phyloP scores from a whole-genome alignment of 257 asterid species.

The Catharanthus roseus region DNA sequence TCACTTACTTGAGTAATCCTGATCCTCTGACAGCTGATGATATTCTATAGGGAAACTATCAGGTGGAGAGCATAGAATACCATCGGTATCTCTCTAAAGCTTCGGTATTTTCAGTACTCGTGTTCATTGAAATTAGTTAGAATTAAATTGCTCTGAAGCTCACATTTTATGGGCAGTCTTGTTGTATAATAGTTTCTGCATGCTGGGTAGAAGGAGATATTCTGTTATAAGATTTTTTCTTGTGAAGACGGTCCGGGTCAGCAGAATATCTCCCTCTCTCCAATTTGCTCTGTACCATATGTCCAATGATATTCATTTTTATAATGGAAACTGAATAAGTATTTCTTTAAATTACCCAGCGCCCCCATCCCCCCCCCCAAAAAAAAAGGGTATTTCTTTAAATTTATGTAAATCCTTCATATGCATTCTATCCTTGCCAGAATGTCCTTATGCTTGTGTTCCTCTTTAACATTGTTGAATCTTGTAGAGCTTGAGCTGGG shows the following conservation, averaged over 20 bases:
- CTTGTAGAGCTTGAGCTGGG: too few relatives aligned
- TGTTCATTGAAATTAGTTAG: not conserved
- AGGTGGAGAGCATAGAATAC: conserved; percentile 2
- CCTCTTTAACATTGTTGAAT: too few relatives aligned
- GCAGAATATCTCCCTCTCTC: not conserved
- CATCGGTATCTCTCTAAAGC: conserved; percentile 9
- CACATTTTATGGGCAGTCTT: not conserved
- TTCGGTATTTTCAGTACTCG: not conserved
- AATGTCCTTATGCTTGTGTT: too few relatives aligned
- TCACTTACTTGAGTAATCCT: conserved; percentile 18
- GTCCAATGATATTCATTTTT: not conserved
- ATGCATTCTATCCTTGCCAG: not conserved
- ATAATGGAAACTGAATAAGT: not conserved
- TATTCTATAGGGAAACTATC: conserved; percentile 13
- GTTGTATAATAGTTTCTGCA: conserved; percentile 1
- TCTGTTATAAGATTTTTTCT: not conserved
- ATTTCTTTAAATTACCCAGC: not conserved
- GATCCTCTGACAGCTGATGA: conserved; percentile 30
- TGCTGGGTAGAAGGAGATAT: not conserved
- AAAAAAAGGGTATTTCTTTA: not conserved
- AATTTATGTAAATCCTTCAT: not conserved
- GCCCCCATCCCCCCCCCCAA: too few relatives aligned
- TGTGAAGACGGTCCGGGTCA: not conserved
- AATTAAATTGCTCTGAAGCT: not conserved
- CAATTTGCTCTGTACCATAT: not conserved